These are phyloP conservation scores for Pichia cephalocereana DNA, from an alignment of 805 yeast species.

Conservation along the genomic window DNA sequence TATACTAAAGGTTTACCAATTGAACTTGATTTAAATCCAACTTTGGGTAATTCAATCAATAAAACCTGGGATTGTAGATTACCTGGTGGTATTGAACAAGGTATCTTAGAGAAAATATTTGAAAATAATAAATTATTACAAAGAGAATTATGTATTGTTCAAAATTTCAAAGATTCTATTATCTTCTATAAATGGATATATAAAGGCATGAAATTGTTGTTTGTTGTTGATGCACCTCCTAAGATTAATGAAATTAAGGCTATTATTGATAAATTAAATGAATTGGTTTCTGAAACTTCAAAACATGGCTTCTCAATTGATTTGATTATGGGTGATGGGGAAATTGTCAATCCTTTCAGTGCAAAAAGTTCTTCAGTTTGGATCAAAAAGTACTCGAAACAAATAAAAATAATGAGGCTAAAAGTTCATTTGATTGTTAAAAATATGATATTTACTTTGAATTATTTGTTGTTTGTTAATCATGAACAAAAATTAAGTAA, in stretches of 20 bases:
- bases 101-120: slow-evolving; percentile 27
- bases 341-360: slow-evolving; percentile 10
- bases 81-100: slow-evolving; percentile 31
- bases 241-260: slow-evolving; percentile 24
- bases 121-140: slow-evolving; percentile 21
- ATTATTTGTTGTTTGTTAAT: slow-evolving; percentile 35
- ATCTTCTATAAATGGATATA: slow-evolving; percentile 36
- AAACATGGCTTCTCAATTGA: slow-evolving; percentile 19
- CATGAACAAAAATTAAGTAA: slow-evolving; percentile 30
- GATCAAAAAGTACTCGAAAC: slow-evolving; percentile 15
- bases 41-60: slow-evolving; percentile 23
- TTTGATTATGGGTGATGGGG: slow-evolving; percentile 14
- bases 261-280: slow-evolving; percentile 22
- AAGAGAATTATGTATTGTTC: slow-evolving; percentile 38
- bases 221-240: slow-evolving; percentile 28
- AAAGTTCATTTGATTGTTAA: slow-evolving; percentile 30
- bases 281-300: slow-evolving; percentile 23
- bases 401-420: slow-evolving; percentile 23
- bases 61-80: slow-evolving; percentile 30
- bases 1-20: slow-evolving; percentile 29
- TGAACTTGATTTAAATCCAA: slow-evolving; percentile 29
- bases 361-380: slow-evolving; percentile 12
- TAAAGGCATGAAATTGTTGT: slow-evolving; percentile 30
- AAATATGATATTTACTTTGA: slow-evolving; percentile 40
- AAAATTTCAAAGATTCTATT: slow-evolving; percentile 37